Evolutionary conservation across 2,329 filamentous ascomycete species (phyloP).

Genomic region (Aspergillus fijiensis): DNA sequence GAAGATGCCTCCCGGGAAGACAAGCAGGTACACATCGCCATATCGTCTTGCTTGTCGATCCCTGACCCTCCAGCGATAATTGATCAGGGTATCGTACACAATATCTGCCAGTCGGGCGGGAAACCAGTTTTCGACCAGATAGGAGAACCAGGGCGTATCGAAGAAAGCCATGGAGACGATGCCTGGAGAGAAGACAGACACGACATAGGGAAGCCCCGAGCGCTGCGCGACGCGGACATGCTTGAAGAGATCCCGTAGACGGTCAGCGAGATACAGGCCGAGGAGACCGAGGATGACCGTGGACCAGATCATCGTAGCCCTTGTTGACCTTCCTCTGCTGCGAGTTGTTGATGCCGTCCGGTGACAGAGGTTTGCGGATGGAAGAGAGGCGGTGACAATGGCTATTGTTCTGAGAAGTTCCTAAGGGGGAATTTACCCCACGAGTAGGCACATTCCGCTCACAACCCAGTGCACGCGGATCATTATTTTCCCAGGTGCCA

Average conservation of each 20-base stretch:
- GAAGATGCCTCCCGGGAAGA: conserved; percentile 8
- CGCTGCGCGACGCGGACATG: conserved; percentile 28
- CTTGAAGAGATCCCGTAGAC: not conserved
- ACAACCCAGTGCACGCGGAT: not conserved
- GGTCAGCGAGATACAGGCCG: conserved; percentile 4
- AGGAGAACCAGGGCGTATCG: conserved; percentile 2
- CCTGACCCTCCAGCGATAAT: conserved; percentile 18
- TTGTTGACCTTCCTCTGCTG: not conserved
- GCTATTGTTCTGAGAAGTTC: too few species aligned
- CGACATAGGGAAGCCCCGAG: conserved; percentile 14
- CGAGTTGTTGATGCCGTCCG: not conserved
- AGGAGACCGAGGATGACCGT: conserved; percentile 7
- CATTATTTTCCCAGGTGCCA: not conserved
- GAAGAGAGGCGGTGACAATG: too few species aligned
- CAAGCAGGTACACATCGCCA: conserved; percentile 17
- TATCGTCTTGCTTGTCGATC: conserved; percentile 14
- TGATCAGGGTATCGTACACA: conserved; percentile 7
- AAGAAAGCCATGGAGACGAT: conserved; percentile 7
- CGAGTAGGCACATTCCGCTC: not conserved
- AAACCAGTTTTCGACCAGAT: conserved; percentile 13
- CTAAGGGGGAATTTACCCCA: not conserved
- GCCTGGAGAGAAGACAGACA: conserved; percentile 6
- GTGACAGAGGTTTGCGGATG: too few species aligned
- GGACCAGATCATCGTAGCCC: conserved; percentile 7
- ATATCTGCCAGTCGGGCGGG: conserved; percentile 16